A percentile compares a stretch with the other conserved stretches of the same genome.
Evolutionary conservation across 495 filamentous ascomycete genomes (phyloP).

Genomic region (Amphirosellinia nigrospora): DNA sequence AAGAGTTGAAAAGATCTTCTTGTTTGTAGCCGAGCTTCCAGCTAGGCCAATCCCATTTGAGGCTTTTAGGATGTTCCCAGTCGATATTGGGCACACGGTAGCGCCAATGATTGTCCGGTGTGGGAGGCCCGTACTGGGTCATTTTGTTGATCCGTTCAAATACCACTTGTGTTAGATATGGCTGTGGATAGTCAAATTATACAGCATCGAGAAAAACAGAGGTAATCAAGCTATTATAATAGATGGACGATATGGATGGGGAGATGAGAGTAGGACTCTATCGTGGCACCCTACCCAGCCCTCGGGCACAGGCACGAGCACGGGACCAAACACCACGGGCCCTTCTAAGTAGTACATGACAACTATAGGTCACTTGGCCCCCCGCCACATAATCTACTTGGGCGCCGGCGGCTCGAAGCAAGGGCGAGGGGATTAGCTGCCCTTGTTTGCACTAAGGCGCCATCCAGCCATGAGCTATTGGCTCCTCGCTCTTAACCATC

Average conservation of each 20-base stretch:
- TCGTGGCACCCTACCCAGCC: background rate
- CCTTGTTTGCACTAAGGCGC: background rate
- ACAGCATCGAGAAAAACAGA: background rate
- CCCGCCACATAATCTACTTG: too few species aligned
- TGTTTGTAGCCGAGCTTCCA: background rate
- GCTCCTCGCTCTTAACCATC: background rate
- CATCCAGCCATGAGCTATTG: background rate
- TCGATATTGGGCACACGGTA: background rate
- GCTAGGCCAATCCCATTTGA: background rate
- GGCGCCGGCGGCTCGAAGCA: background rate
- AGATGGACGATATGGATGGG: background rate
- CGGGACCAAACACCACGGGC: background rate
- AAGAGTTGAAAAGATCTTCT: background rate
- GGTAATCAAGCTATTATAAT: background rate
- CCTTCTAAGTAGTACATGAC: background rate
- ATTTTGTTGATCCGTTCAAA: background rate
- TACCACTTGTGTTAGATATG: background rate
- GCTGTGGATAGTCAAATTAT: background rate
- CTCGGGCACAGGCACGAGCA: background rate
- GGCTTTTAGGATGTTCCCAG: background rate
- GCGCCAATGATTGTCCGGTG: background rate
- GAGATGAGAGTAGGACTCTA: background rate
- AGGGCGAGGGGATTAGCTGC: background rate
- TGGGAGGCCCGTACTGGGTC: background rate
- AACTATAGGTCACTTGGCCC: too few species aligned